Conservation (phyloP, 75 land plant genomes). For the Sequoia sempervirens region DNA sequence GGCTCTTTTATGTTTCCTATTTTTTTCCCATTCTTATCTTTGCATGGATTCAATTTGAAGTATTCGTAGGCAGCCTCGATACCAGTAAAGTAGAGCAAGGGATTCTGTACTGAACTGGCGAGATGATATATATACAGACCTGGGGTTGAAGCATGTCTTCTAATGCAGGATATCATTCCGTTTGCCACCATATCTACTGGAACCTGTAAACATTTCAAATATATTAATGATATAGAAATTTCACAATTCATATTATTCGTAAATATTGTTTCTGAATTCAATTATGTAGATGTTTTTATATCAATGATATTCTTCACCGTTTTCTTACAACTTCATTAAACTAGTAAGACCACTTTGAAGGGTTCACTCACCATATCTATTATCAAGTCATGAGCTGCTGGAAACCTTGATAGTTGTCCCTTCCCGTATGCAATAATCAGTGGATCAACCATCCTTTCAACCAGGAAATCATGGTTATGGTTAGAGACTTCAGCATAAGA, state of each 20-base stretch:
- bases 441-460: conserved; percentile 65
- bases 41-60: conserved; percentile 49
- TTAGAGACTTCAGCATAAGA: background rate
- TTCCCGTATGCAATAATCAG: conserved; percentile 61
- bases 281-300: too few species aligned
- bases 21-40: conserved; percentile 33
- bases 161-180: conserved; percentile 53
- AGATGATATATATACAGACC: conserved; percentile 45
- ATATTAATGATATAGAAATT: too few species aligned
- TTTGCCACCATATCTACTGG: conserved; percentile 81
- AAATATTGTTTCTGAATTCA: too few species aligned
- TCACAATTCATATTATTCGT: too few species aligned
- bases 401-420: conserved; percentile 58
- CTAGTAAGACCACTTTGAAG: background rate
- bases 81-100: conserved; percentile 26
- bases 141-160: conserved; percentile 29
- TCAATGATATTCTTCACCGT: background rate
- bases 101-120: conserved; percentile 60
- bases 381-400: conserved; percentile 40
- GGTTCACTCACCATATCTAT: conserved; percentile 58
- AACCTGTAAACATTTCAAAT: conserved; percentile 21
- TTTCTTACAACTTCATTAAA: background rate
- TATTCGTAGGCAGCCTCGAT: conserved; percentile 29
- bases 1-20: conserved; percentile 23
- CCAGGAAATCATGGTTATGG: background rate